These are phyloP conservation scores for Kurtzmaniella quercitrusa DNA, from an alignment of 1,139 yeast genomes.

Conservation along the genomic window DNA sequence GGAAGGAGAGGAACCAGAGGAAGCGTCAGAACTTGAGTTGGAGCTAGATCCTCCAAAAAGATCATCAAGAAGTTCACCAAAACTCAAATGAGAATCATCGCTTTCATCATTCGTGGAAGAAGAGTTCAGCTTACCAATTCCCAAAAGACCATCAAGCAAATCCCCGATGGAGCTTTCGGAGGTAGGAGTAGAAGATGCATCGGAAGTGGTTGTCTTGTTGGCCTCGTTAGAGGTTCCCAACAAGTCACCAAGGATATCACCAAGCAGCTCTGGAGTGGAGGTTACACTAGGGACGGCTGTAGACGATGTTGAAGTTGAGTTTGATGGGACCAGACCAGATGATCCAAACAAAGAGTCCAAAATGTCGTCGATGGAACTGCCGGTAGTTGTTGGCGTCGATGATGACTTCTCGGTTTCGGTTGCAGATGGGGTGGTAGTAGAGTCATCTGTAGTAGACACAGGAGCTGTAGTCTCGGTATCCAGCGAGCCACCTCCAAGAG, in stretches of 20 bases:
- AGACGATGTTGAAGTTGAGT: slow-evolving; percentile 10
- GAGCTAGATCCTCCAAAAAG: slow-evolving; percentile 5
- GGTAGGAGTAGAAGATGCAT: slow-evolving; percentile 5
- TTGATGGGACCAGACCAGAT: slow-evolving; percentile 7
- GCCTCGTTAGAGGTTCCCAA: slow-evolving; percentile 3
- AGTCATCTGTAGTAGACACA: slow-evolving; percentile 8
- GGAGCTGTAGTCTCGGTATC: slow-evolving; percentile 6
- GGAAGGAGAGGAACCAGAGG: slow-evolving; percentile 3
- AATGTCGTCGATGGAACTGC: slow-evolving; percentile 4
- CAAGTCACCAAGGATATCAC: slow-evolving; percentile 7
- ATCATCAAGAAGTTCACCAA: slow-evolving; percentile 4
- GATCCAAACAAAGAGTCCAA: slow-evolving; percentile 6
- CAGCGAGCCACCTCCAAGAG: slow-evolving; percentile 5
- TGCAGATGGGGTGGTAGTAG: slow-evolving; percentile 8
- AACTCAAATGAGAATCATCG: not conserved
- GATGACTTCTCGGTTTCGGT: slow-evolving; percentile 6
- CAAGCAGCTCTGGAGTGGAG: slow-evolving; percentile 5
- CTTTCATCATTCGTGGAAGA: slow-evolving; percentile 6
- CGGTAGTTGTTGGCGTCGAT: slow-evolving; percentile 7
- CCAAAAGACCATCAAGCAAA: slow-evolving; percentile 14
- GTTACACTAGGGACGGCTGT: slow-evolving; percentile 7
- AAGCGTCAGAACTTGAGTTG: slow-evolving; percentile 1
- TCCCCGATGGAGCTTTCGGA: slow-evolving; percentile 8
- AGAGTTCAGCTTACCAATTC: slow-evolving; percentile 5
- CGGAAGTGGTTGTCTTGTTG: not conserved